These are phyloP conservation scores for Teunomyces lycoperdinae DNA, from an alignment of 805 yeast genomes.

Conservation along the genomic window DNA sequence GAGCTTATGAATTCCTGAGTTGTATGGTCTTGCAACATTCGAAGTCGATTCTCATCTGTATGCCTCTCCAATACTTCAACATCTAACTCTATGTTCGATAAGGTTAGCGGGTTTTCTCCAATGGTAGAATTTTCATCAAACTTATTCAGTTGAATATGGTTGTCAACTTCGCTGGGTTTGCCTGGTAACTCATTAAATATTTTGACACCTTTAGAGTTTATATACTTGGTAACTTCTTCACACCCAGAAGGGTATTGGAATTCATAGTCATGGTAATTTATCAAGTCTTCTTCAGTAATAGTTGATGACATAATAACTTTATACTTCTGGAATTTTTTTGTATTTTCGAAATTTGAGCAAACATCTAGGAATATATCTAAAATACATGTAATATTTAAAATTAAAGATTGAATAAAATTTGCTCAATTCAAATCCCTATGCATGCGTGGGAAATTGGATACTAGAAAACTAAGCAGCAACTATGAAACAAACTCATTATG, in stretches of 20 bases:
- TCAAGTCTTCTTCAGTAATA: constrained; percentile 12
- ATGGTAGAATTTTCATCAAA: not conserved
- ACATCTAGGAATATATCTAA: not conserved
- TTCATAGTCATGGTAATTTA: constrained; percentile 13
- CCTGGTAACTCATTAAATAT: not conserved
- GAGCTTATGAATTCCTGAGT: constrained; percentile 13
- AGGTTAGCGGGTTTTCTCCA: not conserved
- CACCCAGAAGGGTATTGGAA: not conserved
- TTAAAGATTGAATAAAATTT: not conserved
- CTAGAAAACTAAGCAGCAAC: not conserved
- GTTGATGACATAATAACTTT: not conserved
- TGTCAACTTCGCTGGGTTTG: not conserved
- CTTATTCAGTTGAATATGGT: too few relatives aligned
- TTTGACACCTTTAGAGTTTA: not conserved
- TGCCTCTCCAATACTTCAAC: constrained; percentile 15
- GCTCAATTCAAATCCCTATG: not conserved
- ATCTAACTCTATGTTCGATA: constrained; percentile 17
- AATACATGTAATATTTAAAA: not conserved
- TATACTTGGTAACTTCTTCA: not conserved
- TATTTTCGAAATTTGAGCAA: constrained; percentile 1
- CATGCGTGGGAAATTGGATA: not conserved
- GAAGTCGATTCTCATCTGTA: constrained; percentile 7
- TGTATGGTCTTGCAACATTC: constrained; percentile 9
- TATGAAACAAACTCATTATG: not conserved
- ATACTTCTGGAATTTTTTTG: not conserved